These are phyloP conservation scores for Zygosaccharomyces sapae DNA, from an alignment of 1,139 yeast genomes.

Conservation along the genomic window DNA sequence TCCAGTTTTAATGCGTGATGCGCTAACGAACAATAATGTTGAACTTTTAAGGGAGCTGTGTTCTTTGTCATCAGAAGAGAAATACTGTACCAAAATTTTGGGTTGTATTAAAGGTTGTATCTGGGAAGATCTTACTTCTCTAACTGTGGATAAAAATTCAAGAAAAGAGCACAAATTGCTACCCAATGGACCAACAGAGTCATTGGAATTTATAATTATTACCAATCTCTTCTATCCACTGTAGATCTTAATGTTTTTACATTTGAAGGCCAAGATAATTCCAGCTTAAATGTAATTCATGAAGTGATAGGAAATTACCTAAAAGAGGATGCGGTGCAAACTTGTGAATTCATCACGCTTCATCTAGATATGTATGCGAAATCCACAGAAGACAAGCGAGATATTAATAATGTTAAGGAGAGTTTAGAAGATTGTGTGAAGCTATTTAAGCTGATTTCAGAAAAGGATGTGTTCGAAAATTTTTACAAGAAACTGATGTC, in stretches of 20 bases:
- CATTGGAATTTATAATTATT: constrained; percentile 51
- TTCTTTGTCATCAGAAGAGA: constrained; percentile 20
- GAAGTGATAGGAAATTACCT: constrained; percentile 61
- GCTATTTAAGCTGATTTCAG: constrained; percentile 66
- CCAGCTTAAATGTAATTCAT: constrained; percentile 53
- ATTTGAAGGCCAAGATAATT: constrained; percentile 3
- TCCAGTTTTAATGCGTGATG: constrained; percentile 13
- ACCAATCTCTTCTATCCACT: constrained; percentile 44
- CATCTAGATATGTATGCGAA: constrained; percentile 55
- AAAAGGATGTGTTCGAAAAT: constrained; percentile 83
- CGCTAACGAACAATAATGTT: constrained; percentile 13
- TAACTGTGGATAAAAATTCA: constrained; percentile 15
- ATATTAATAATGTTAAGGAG: constrained; percentile 52
- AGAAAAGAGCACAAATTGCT: constrained; percentile 46
- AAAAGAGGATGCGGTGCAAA: constrained; percentile 48
- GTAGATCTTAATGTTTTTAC: constrained; percentile 38
- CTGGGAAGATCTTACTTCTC: constrained; percentile 39
- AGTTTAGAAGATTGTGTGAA: constrained; percentile 53
- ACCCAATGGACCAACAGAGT: constrained; percentile 66
- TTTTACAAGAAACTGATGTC: constrained; percentile 88
- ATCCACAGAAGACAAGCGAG: constrained; percentile 55
- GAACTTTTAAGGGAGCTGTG: constrained; percentile 19
- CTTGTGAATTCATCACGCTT: constrained; percentile 70
- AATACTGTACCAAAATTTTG: constrained; percentile 20
- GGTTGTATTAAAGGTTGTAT: constrained; percentile 49